These are phyloP conservation scores for Pichia sp. DNA, from an alignment of 1,139 yeast genomes.

Conservation along the genomic window DNA sequence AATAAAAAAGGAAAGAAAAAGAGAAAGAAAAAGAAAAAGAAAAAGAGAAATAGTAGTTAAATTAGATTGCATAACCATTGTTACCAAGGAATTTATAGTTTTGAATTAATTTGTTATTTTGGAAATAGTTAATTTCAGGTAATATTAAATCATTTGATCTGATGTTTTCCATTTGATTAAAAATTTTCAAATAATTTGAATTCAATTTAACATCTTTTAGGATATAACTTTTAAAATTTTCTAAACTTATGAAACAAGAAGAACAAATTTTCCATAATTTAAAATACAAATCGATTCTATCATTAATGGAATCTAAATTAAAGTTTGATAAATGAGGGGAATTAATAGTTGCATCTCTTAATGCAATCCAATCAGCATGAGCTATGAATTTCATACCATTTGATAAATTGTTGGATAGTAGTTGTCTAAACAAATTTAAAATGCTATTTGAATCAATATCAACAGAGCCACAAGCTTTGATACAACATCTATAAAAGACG, in stretches of 20 bases:
- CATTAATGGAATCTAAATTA: slow-evolving; percentile 24
- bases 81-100: slow-evolving; percentile 20
- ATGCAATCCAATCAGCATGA: slow-evolving; percentile 83
- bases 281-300: slow-evolving; percentile 51
- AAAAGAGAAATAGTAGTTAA: neutral
- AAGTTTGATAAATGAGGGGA: slow-evolving; percentile 31
- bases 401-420: slow-evolving; percentile 47
- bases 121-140: slow-evolving; percentile 31
- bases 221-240: slow-evolving; percentile 37
- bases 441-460: slow-evolving; percentile 52
- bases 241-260: slow-evolving; percentile 39
- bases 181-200: slow-evolving; percentile 33
- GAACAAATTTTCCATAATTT: slow-evolving; percentile 50
- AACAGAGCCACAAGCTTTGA: slow-evolving; percentile 69
- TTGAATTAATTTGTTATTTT: slow-evolving; percentile 25
- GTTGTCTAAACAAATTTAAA: slow-evolving; percentile 54
- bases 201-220: slow-evolving; percentile 37
- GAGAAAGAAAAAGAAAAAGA: neutral
- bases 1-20: neutral
- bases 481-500: slow-evolving; percentile 68
- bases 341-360: slow-evolving; percentile 69
- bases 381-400: slow-evolving; percentile 59
- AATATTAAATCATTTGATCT: slow-evolving; percentile 33
- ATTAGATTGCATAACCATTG: slow-evolving; percentile 8
- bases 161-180: slow-evolving; percentile 32